Evolutionary conservation across 768 basidiomycete species (phyloP), one percentile per base, ranked within the genome.

Genomic region (Dioszegia aurantiaca): DNA sequence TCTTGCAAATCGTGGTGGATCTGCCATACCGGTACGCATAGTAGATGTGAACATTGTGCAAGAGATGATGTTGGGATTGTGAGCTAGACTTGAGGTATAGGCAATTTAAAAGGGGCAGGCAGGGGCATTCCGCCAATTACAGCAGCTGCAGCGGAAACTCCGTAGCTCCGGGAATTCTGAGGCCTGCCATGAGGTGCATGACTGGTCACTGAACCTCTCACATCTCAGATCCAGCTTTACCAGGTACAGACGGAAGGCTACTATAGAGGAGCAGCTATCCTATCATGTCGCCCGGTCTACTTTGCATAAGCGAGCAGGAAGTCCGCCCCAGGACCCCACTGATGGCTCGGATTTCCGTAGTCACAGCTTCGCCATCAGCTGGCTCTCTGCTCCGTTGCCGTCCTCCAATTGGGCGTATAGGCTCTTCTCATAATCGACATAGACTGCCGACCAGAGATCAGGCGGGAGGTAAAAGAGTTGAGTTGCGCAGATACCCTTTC

Each of bases 31-130:
- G 41, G 64, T 58, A 46, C 70, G 60, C 58, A 68, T 23, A 48
- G 70, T 52, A 60, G 55, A 60, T 56, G 70, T 39, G 61, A 72
- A 67, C 70, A 72, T 72, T 17, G 14, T 33, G 33, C 14, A 33
- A 33, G 33, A 6, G 33, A 33, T 14, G 12, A 12, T 47, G 45
- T 6, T 33, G 33, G 33, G 14, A 33, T n/a, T n/a, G n/a, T n/a
- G n/a, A n/a, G n/a, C n/a, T n/a, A 33, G 33, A 33, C 33, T 33
- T 33, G 33, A 6, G 33, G 8, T 6, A 33, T 33, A 14, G 33
- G 33, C n/a, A n/a, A n/a, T n/a, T n/a, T n/a, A n/a, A n/a, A n/a
- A n/a, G n/a, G n/a, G n/a, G n/a, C n/a, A n/a, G 33, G 33, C 33
- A 33, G 6, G 14, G 33, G 8, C 6, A 33, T 6, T 33, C 33